Evolutionary conservation across 164 flowering plant species (phyloP), one percentile per base, ranked within the genome.

Genomic region (Magnolia changhungtana): DNA sequence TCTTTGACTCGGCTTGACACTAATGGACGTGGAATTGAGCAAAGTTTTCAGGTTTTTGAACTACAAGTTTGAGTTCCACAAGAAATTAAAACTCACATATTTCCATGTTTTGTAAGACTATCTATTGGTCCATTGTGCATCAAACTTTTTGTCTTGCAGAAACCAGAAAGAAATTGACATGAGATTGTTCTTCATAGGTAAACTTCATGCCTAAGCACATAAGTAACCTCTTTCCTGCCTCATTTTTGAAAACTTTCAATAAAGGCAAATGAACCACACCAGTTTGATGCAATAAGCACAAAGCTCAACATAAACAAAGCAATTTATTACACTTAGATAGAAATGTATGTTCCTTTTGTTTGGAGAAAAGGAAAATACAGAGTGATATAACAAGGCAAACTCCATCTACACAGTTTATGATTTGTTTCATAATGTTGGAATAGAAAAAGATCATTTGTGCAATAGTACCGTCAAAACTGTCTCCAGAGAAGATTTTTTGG

Each of bases 401-500:
- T 11, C 61, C 61, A 55, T 55, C 0, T 55, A 55, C 3, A 55
- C 61, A 55, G 61, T 55, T 64, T 64, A 7, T 20, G 19, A 64
- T 8, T 64, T 19, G 19, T 13, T 63, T 27, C 10, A 73, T 19
- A 78, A 51, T 59, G 7, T 65, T 2, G 50, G 24, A 70, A 51
- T 21, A 52, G n/a, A 64, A 76, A 65, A 31, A n/a, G 21, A 16
- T 50, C 50, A 63, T n/a, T 21, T 58, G 7, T 51, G 79, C 24
- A 77, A 76, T 51, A 14, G 27, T 93, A 95, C 99, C 94, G 98
- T 96, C 83, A 94, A 85, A 61, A 96, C 99, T 75, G 99, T 96
- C 88, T 96, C 99, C 87, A 96, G 77, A 7, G 98, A 65, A 82
- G 98, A 94, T 84, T 94, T 96, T 74, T 91, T 94, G 14, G 98